A percentile compares a stretch with the other conserved stretches of the same genome.
phyloP scores from a whole-genome alignment of 2,329 filamentous ascomycete species.

The Penicillium corylophilum region DNA sequence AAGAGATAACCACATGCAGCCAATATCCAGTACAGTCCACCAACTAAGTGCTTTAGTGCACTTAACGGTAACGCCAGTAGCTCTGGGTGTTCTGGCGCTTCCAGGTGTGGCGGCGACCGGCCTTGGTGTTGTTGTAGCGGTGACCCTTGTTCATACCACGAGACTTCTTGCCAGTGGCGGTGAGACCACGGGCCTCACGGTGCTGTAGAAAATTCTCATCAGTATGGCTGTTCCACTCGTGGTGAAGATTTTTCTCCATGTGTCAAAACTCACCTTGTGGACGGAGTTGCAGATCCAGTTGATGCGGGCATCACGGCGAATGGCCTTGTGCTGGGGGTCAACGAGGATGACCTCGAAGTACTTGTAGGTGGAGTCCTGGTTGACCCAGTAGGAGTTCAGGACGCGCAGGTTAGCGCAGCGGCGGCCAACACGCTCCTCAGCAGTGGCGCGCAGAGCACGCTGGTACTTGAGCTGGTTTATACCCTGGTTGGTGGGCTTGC shows the following conservation, averaged over 20 bases:
- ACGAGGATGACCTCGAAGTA: conserved; percentile 99
- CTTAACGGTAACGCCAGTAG: conserved; percentile 92
- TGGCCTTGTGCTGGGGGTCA: conserved; percentile 99
- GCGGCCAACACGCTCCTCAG: conserved; percentile 99
- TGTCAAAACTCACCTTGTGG: conserved; percentile 67
- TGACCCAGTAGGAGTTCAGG: conserved; percentile 99
- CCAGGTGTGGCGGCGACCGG: conserved; percentile 99
- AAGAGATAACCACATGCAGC: conserved; percentile 38
- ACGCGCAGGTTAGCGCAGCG: conserved; percentile 98
- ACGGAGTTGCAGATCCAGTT: conserved; percentile 99
- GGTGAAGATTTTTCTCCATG: background rate
- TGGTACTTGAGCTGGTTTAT: conserved; percentile 99
- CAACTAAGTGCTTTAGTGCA: conserved; percentile 28
- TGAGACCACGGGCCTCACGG: conserved; percentile 96
- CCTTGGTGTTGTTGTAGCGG: conserved; percentile 97
- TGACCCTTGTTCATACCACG: conserved; percentile 99
- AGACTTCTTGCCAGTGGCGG: conserved; percentile 98
- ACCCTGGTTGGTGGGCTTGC: conserved; percentile 99
- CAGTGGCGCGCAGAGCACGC: conserved; percentile 94
- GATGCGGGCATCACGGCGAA: conserved; percentile 98
- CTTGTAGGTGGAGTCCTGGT: conserved; percentile 99
- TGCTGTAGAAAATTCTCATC: conserved; percentile 55
- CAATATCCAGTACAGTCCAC: conserved; percentile 31
- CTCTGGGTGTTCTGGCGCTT: conserved; percentile 99
- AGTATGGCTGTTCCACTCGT: conserved; percentile 12